These are phyloP conservation scores for Capsicum pubescens DNA, from an alignment of 257 asterid species.

Conservation along the genomic window DNA sequence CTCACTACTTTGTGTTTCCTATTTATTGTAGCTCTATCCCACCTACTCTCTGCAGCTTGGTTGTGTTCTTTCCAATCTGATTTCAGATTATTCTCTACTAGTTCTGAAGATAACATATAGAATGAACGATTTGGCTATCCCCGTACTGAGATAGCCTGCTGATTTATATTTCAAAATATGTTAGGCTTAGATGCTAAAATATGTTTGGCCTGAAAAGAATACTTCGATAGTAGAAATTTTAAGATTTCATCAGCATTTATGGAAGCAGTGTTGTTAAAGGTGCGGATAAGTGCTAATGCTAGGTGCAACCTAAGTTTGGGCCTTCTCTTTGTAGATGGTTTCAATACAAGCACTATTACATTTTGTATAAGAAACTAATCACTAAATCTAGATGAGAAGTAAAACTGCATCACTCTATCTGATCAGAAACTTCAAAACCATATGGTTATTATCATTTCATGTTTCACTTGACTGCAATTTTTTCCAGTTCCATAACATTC, in stretches of 20 bases:
- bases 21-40: not conserved
- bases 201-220: not conserved
- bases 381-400: slow-evolving; percentile 15
- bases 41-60: not conserved
- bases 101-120: not conserved
- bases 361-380: not conserved
- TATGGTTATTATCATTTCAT: not conserved
- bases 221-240: not conserved
- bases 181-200: not conserved
- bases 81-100: not conserved
- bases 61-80: slow-evolving; percentile 23
- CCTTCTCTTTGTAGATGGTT: not conserved
- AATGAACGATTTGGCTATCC: not conserved
- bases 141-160: not conserved
- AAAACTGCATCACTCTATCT: slow-evolving; percentile 20
- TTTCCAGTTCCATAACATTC: not conserved
- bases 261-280: not conserved
- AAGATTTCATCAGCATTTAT: not conserved
- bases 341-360: not conserved
- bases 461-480: not conserved
- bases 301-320: not conserved
- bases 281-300: not conserved
- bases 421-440: not conserved
- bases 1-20: slow-evolving; percentile 18
- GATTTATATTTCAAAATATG: not conserved